Evolutionary conservation across 805 yeast genomes (phyloP).

Genomic region (Ogataea minuta): DNA sequence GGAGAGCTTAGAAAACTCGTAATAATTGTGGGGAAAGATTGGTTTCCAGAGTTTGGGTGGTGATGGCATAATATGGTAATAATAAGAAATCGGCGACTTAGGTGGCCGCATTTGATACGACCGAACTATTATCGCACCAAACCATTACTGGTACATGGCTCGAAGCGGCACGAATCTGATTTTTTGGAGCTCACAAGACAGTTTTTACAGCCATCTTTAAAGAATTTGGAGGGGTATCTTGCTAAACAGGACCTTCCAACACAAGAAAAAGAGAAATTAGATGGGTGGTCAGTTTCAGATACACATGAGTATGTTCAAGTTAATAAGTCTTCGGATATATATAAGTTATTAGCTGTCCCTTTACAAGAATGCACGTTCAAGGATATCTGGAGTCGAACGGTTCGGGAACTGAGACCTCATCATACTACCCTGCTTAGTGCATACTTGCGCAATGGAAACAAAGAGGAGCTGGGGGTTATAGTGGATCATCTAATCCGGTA

Average conservation of each 20-base stretch:
- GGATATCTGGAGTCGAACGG: not conserved
- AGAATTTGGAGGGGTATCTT: conserved; percentile 6
- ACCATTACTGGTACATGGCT: too few relatives aligned
- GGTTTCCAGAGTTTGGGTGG: not conserved
- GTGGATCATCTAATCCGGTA: conserved; percentile 7
- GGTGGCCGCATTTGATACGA: too few relatives aligned
- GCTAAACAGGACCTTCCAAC: not conserved
- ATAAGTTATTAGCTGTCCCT: conserved; percentile 1
- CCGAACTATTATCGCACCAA: too few relatives aligned
- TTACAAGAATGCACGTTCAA: not conserved
- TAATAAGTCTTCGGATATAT: not conserved
- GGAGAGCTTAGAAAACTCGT: not conserved
- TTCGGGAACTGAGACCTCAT: not conserved
- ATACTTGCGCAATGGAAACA: not conserved
- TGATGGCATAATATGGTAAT: not conserved
- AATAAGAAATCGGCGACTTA: too few relatives aligned
- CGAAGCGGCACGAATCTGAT: too few relatives aligned
- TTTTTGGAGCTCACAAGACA: conserved; percentile 3
- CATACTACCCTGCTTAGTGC: conserved; percentile 1
- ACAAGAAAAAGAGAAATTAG: too few relatives aligned
- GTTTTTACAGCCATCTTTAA: conserved; percentile 5
- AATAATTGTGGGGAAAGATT: not conserved
- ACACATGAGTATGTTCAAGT: conserved; percentile 3
- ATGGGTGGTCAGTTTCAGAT: too few relatives aligned
- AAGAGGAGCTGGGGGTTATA: not conserved